Conservation (phyloP, 2,329 filamentous ascomycete species). For the Calonectria ilicicola region DNA sequence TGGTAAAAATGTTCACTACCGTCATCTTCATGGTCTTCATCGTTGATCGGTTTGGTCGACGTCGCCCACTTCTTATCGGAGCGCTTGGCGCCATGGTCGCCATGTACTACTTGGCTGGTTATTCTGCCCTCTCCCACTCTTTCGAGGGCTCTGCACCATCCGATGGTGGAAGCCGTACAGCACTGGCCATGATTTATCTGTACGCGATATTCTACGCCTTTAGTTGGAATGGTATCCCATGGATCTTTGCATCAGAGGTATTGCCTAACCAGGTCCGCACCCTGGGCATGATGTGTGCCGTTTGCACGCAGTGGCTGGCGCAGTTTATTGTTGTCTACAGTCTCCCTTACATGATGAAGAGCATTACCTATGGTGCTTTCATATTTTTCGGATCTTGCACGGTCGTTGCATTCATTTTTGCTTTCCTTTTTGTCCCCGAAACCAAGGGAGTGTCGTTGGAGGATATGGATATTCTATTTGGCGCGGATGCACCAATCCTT, state of each 20-base stretch:
- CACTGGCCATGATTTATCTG: constrained; percentile 43
- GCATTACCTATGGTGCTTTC: constrained; percentile 14
- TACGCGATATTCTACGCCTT: constrained; percentile 38
- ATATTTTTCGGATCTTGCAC: constrained; percentile 12
- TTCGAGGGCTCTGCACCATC: constrained; percentile 24
- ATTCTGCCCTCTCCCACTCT: constrained; percentile 30
- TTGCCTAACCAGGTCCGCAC: constrained; percentile 38
- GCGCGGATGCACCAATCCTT: background rate
- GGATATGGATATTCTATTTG: constrained; percentile 22
- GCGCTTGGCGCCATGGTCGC: constrained; percentile 33
- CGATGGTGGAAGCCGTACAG: constrained; percentile 34
- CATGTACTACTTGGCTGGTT: constrained; percentile 51
- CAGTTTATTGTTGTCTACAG: constrained; percentile 44
- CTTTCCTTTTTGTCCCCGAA: constrained; percentile 20
- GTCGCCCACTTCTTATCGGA: constrained; percentile 37
- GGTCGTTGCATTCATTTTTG: constrained; percentile 11
- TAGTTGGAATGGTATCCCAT: constrained; percentile 45
- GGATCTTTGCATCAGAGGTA: constrained; percentile 32
- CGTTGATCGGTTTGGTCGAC: constrained; percentile 39
- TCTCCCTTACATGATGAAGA: constrained; percentile 42
- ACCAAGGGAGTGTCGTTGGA: constrained; percentile 22
- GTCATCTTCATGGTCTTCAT: constrained; percentile 31
- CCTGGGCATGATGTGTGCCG: constrained; percentile 38
- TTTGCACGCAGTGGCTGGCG: constrained; percentile 43
- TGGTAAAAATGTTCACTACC: constrained; percentile 43